These are phyloP conservation scores for Talaromyces adpressus DNA, from an alignment of 495 filamentous ascomycete genomes.

Conservation along the genomic window DNA sequence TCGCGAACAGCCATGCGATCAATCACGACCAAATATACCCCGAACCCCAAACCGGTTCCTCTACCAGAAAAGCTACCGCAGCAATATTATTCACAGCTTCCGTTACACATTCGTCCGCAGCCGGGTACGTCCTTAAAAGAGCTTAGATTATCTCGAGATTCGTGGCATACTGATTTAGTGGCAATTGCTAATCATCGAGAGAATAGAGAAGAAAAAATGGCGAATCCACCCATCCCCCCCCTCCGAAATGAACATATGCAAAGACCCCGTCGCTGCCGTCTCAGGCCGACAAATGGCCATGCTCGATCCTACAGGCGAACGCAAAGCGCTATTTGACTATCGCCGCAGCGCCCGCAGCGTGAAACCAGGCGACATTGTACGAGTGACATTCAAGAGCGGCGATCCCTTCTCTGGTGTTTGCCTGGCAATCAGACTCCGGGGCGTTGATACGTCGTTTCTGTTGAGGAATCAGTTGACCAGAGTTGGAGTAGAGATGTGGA, in stretches of 20 bases:
- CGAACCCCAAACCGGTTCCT: slow-evolving; percentile 27
- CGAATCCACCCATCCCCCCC: slow-evolving; percentile 44
- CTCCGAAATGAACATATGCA: slow-evolving; percentile 34
- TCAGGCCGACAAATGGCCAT: slow-evolving; percentile 55
- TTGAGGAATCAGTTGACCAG: slow-evolving; percentile 75
- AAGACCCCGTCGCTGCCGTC: slow-evolving; percentile 56
- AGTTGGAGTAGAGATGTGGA: slow-evolving; percentile 95
- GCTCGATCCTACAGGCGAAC: slow-evolving; percentile 79
- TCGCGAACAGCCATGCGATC: neutral
- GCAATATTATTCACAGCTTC: slow-evolving; percentile 36
- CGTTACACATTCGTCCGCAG: slow-evolving; percentile 27
- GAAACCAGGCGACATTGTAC: slow-evolving; percentile 80
- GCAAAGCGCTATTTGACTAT: slow-evolving; percentile 70
- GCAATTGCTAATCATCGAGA: no score
- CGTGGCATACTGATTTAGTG: no score
- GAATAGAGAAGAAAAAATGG: slow-evolving; percentile 3
- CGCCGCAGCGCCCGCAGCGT: slow-evolving; percentile 66
- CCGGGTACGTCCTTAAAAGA: slow-evolving; percentile 17
- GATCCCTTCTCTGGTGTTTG: slow-evolving; percentile 88
- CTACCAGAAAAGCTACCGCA: slow-evolving; percentile 34
- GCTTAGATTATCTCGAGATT: neutral
- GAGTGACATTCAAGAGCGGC: slow-evolving; percentile 71
- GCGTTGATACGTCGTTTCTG: slow-evolving; percentile 79
- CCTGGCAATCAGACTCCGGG: slow-evolving; percentile 73
- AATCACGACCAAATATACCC: slow-evolving; percentile 33